Evolutionary conservation across 257 asterid species (phyloP).

Genomic region (Nicotiana sylvestris): DNA sequence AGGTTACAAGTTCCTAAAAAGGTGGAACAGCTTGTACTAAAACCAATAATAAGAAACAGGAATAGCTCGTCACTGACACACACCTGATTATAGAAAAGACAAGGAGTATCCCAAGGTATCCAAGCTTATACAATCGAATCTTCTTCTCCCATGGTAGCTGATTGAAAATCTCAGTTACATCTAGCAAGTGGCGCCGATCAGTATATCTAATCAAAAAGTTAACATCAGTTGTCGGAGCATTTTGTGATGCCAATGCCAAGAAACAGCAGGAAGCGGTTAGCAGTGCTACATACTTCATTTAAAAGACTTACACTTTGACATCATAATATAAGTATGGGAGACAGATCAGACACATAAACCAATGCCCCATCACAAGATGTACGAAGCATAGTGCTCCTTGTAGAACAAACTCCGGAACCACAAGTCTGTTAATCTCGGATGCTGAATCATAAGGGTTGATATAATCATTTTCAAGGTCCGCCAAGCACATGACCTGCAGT

Average conservation of each 20-base stretch:
- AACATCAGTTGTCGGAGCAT: slow-evolving; percentile 15
- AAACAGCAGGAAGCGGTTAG: neutral
- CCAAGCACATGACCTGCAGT: slow-evolving; percentile 81
- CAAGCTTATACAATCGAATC: slow-evolving; percentile 63
- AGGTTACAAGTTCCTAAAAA: neutral
- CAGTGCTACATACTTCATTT: neutral
- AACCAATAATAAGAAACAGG: neutral
- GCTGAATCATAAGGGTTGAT: slow-evolving; percentile 92
- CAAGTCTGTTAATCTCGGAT: slow-evolving; percentile 64
- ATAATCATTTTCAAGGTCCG: slow-evolving; percentile 83
- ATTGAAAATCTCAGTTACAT: slow-evolving; percentile 89
- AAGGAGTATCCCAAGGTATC: slow-evolving; percentile 48
- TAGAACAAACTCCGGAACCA: slow-evolving; percentile 74
- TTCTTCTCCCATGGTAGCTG: slow-evolving; percentile 70
- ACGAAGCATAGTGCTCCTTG: slow-evolving; percentile 72
- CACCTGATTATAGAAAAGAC: slow-evolving; percentile 60
- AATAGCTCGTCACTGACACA: neutral
- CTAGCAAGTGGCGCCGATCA: slow-evolving; percentile 49
- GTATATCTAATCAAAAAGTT: slow-evolving; percentile 43
- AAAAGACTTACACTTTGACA: slow-evolving; percentile 58
- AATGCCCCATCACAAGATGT: slow-evolving; percentile 77
- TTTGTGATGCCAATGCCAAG: neutral
- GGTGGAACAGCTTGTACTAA: neutral
- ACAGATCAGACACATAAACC: slow-evolving; percentile 71
- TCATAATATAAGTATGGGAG: slow-evolving; percentile 76